Evolutionary conservation across 2,329 filamentous ascomycete species (phyloP).

Genomic region (Curvularia lunata): DNA sequence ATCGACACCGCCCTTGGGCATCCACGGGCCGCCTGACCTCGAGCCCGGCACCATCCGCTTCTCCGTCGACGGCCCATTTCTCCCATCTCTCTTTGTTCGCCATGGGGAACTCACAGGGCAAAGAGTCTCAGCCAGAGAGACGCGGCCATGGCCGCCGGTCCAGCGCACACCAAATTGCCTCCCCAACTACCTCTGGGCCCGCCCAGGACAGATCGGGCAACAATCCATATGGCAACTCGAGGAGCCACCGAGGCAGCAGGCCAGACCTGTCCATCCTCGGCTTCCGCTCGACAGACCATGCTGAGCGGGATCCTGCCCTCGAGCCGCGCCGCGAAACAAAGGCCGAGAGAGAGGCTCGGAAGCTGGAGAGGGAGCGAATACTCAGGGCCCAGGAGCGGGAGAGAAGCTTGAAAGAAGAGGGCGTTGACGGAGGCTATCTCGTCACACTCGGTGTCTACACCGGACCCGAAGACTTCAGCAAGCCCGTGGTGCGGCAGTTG

Average conservation of each 20-base stretch:
- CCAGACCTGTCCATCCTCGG: slow-evolving; percentile 66
- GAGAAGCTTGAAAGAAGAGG: slow-evolving; percentile 86
- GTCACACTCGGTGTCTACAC: slow-evolving; percentile 95
- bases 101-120: slow-evolving; percentile 59
- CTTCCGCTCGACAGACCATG: slow-evolving; percentile 58
- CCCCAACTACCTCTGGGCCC: slow-evolving; percentile 37
- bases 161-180: slow-evolving; percentile 41
- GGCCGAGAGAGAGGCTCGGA: slow-evolving; percentile 87
- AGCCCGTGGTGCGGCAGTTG: slow-evolving; percentile 82
- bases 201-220: slow-evolving; percentile 39
- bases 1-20: slow-evolving; percentile 24
- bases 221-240: slow-evolving; percentile 51
- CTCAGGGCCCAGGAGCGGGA: slow-evolving; percentile 83
- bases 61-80: slow-evolving; percentile 15
- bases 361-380: slow-evolving; percentile 79
- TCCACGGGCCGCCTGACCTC: slow-evolving; percentile 21
- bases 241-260: slow-evolving; percentile 60
- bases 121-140: slow-evolving; percentile 52
- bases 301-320: slow-evolving; percentile 58
- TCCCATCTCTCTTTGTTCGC: slow-evolving; percentile 17
- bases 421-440: slow-evolving; percentile 91
- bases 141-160: slow-evolving; percentile 44
- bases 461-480: slow-evolving; percentile 91
- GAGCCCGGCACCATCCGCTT: slow-evolving; percentile 29
- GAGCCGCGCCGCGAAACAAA: slow-evolving; percentile 81